Evolutionary conservation across 176 grass and related monocot genomes (phyloP).

Genomic region (Zea mays): DNA sequence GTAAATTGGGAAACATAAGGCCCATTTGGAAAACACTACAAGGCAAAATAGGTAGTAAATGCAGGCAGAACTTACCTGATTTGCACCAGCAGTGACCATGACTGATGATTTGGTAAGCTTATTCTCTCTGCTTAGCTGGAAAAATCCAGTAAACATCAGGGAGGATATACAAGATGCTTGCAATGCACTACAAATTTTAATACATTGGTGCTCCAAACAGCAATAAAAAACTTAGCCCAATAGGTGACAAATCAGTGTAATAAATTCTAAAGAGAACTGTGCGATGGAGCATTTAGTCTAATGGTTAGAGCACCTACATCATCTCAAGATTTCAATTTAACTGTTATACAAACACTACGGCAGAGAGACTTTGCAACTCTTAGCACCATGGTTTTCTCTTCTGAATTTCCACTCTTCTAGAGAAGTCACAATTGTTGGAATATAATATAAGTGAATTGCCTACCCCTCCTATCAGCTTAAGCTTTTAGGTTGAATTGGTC

Average conservation of each 20-base stretch:
- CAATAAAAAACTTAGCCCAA: background rate
- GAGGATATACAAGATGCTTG: background rate
- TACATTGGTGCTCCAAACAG: background rate
- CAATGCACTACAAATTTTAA: background rate
- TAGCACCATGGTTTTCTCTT: too few species aligned
- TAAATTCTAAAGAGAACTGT: background rate
- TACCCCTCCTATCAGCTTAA: too few species aligned
- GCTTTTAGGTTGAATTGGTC: too few species aligned
- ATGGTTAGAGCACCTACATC: background rate
- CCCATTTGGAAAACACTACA: background rate
- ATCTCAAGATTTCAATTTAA: background rate
- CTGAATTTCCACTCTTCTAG: too few species aligned
- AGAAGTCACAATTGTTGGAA: too few species aligned
- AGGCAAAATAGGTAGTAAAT: background rate
- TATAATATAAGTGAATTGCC: too few species aligned
- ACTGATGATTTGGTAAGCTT: slow-evolving; percentile 82
- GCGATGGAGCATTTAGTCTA: background rate
- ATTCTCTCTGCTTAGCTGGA: slow-evolving; percentile 79
- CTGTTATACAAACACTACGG: background rate
- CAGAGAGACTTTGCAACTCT: too few species aligned
- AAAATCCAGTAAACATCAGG: slow-evolving; percentile 27
- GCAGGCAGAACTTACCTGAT: slow-evolving; percentile 48
- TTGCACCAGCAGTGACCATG: slow-evolving; percentile 98
- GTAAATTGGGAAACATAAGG: background rate
- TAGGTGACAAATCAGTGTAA: background rate